Evolutionary conservation across 2,329 filamentous ascomycete species (phyloP).

Genomic region (Hymenoscyphus infarciens): DNA sequence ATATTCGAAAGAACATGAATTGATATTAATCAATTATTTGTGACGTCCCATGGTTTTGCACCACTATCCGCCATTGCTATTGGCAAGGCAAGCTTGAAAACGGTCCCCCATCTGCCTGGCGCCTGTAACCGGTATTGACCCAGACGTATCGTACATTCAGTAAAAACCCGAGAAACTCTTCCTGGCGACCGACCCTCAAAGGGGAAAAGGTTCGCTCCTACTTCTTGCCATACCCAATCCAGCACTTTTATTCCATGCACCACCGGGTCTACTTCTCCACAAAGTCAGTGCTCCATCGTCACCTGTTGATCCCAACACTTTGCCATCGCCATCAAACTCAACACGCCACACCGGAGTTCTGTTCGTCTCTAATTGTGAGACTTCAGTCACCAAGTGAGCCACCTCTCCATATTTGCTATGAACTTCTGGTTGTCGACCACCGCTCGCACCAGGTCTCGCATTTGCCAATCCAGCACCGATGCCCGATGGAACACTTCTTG

Average conservation of each 20-base stretch:
- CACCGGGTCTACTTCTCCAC: conserved; percentile 49
- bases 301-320: conserved; percentile 70
- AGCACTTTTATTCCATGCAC: conserved; percentile 32
- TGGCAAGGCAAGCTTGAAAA: neutral
- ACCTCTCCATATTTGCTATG: conserved; percentile 60
- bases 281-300: conserved; percentile 68
- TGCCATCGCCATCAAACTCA: conserved; percentile 65
- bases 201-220: neutral
- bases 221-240: conserved; percentile 31
- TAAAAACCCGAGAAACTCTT: neutral
- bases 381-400: conserved; percentile 57
- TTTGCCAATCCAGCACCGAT: conserved; percentile 51
- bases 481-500: conserved; percentile 43
- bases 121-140: neutral
- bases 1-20: neutral
- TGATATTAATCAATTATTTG: neutral
- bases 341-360: conserved; percentile 73
- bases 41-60: neutral
- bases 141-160: neutral
- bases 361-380: conserved; percentile 64
- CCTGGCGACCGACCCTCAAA: neutral
- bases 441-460: conserved; percentile 36
- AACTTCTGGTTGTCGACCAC: conserved; percentile 44
- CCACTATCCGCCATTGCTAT: neutral
- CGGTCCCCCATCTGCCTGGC: neutral